Conservation (phyloP, 495 filamentous ascomycete species). For the Halenospora varia region DNA sequence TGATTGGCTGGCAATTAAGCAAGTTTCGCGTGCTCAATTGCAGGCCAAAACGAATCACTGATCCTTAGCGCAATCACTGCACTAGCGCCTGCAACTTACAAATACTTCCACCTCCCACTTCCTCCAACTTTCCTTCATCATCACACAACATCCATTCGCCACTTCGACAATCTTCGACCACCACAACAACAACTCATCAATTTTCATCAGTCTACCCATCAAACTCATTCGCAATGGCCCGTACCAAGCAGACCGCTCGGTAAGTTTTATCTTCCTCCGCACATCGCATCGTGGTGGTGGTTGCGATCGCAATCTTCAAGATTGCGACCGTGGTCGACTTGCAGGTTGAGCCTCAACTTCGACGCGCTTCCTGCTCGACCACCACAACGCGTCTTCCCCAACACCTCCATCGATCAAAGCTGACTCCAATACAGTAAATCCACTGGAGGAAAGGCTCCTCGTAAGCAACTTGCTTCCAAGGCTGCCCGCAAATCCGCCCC, state of each 20-base stretch:
- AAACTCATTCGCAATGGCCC: slow-evolving; percentile 75
- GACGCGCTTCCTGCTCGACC: slow-evolving; percentile 17
- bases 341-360: slow-evolving; percentile 15
- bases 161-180: slow-evolving; percentile 23
- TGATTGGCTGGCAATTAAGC: background rate
- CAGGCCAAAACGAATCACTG: background rate
- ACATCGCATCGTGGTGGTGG: slow-evolving; percentile 21
- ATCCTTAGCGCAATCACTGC: slow-evolving; percentile 17
- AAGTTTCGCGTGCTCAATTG: background rate
- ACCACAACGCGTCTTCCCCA: slow-evolving; percentile 12
- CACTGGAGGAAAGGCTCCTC: slow-evolving; percentile 98
- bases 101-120: slow-evolving; percentile 25
- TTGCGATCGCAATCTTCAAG: slow-evolving; percentile 17
- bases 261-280: slow-evolving; percentile 26
- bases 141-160: slow-evolving; percentile 16
- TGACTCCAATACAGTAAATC: slow-evolving; percentile 62
- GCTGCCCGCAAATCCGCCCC: slow-evolving; percentile 64
- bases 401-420: slow-evolving; percentile 23
- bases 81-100: slow-evolving; percentile 19
- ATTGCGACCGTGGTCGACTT: slow-evolving; percentile 19
- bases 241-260: slow-evolving; percentile 99
- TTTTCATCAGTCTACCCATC: slow-evolving; percentile 39
- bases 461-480: slow-evolving; percentile 95
- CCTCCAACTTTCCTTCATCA: slow-evolving; percentile 19
- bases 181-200: slow-evolving; percentile 35